These are phyloP conservation scores for Aspergillus sp. DNA, from an alignment of 2,329 filamentous ascomycete species.

Conservation along the genomic window DNA sequence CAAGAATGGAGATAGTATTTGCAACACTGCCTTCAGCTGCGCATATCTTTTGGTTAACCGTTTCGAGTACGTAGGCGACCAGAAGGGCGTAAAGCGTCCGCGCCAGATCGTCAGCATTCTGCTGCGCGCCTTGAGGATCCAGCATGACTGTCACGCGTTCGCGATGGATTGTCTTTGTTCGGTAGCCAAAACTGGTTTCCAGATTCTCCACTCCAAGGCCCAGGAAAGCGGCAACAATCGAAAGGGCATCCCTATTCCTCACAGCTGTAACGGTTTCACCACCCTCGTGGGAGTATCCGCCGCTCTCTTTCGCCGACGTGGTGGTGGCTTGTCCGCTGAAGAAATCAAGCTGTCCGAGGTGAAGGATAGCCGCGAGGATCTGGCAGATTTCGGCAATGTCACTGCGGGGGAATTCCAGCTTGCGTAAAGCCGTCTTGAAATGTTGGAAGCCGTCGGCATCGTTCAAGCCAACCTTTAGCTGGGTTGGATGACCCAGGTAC, in stretches of 20 bases:
- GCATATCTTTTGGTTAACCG: constrained; percentile 80
- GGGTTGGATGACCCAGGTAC: constrained; percentile 90
- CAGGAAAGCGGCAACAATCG: constrained; percentile 85
- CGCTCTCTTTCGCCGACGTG: constrained; percentile 76
- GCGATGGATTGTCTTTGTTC: constrained; percentile 90
- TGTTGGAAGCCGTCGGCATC: constrained; percentile 92
- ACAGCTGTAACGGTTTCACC: constrained; percentile 76
- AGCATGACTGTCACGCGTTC: constrained; percentile 99
- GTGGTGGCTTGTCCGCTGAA: constrained; percentile 71
- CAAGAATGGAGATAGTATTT: constrained; percentile 90
- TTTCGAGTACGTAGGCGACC: constrained; percentile 88
- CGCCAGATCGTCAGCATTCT: constrained; percentile 88
- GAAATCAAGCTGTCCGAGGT: constrained; percentile 95
- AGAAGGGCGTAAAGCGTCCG: constrained; percentile 87
- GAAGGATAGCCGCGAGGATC: constrained; percentile 84
- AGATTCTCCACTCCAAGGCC: constrained; percentile 73
- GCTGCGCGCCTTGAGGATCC: constrained; percentile 78
- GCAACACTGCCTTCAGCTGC: constrained; percentile 77
- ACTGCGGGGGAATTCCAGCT: constrained; percentile 83
- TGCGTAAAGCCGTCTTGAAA: constrained; percentile 90
- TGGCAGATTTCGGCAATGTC: constrained; percentile 98
- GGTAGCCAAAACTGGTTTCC: constrained; percentile 83
- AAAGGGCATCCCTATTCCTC: constrained; percentile 84
- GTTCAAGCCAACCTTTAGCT: constrained; percentile 94
- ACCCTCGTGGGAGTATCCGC: constrained; percentile 92